Evolutionary conservation across 257 asterid genomes (phyloP).

Genomic region (Ajuga chamaepitys): DNA sequence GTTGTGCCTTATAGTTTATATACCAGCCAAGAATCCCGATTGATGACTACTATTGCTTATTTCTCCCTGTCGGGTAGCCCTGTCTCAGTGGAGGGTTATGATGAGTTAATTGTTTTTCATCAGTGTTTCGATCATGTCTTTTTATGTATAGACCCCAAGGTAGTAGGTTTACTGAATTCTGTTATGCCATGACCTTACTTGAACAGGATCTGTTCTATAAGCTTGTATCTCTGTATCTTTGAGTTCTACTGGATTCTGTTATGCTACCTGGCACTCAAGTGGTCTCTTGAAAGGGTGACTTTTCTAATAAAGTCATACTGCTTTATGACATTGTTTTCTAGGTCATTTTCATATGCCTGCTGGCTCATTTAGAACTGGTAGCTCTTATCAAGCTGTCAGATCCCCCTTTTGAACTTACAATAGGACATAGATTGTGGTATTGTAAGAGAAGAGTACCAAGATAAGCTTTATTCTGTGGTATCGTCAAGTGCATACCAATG

Average conservation of each 20-base stretch:
- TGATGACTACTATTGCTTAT: neutral
- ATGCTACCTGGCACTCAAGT: neutral
- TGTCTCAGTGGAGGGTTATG: neutral
- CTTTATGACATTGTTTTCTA: neutral
- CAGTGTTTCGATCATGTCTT: too few species aligned
- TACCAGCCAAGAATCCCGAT: neutral
- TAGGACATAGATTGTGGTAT: neutral
- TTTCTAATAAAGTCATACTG: neutral
- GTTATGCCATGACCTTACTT: too few species aligned
- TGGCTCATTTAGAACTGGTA: neutral
- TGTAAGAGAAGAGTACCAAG: neutral
- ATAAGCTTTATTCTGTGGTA: neutral
- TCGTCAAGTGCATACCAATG: neutral
- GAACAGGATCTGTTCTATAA: too few species aligned
- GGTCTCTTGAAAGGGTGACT: neutral
- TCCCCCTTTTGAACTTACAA: neutral
- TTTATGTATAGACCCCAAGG: neutral
- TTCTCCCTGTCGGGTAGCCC: neutral
- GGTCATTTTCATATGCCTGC: too few species aligned
- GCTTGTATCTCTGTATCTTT: too few species aligned
- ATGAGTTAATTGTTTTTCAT: neutral
- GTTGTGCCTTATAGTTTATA: neutral
- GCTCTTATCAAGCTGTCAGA: neutral
- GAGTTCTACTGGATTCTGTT: too few species aligned
- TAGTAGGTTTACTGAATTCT: neutral